Evolutionary conservation across 108 stramenopile species (phyloP), one percentile per base, ranked within the genome.

Genomic region (Skeletonema menzelii): DNA sequence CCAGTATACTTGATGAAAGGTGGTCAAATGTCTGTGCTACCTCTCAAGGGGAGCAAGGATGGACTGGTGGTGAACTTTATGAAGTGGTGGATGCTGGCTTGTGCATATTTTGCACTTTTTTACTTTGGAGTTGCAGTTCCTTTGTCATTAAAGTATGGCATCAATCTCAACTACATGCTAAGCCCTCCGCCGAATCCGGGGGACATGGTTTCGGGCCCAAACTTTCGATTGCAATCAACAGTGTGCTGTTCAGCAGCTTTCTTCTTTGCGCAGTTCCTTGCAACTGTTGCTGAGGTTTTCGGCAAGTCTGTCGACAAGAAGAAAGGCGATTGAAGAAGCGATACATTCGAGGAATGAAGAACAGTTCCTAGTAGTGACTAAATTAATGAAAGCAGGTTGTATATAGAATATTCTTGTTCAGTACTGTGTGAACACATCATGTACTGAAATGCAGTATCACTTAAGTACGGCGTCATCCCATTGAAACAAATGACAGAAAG

Each of bases 161-260:
- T 82, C 8, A 82, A 82, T 63, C 28, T 82, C 67, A 82, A 82
- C 67, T 82, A 82, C 32, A 82, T 82, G 82, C 58, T 82, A 6
- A 66, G 65, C 40, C 82, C 82, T 30, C 82, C 82, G 19, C 82
- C 82, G 8, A 79, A 57, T 17, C 82, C 82, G 0, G 82, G 82
- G 0, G 67, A 79, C 47, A 31, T 82, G 26, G 66, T 82, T 0
- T 35, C 67, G 1, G 82, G 82, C 34, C 77, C 77, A 11, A 82
- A 79, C 60, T 82, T 77, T 56, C 31, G 80, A 32, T 58, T 79
- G 59, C 64, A 72, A 34, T 75, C 77, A 5, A 69, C 73, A 15
- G 19, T 76, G 7, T 67, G 55, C 10, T 75, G 73, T 69, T 77
- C 82, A 15, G 47, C 57, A 65, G 44, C 65, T 3, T 78, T 82